These are phyloP conservation scores for Trametes cinnabarina DNA, from an alignment of 768 basidiomycete genomes.

Conservation along the genomic window DNA sequence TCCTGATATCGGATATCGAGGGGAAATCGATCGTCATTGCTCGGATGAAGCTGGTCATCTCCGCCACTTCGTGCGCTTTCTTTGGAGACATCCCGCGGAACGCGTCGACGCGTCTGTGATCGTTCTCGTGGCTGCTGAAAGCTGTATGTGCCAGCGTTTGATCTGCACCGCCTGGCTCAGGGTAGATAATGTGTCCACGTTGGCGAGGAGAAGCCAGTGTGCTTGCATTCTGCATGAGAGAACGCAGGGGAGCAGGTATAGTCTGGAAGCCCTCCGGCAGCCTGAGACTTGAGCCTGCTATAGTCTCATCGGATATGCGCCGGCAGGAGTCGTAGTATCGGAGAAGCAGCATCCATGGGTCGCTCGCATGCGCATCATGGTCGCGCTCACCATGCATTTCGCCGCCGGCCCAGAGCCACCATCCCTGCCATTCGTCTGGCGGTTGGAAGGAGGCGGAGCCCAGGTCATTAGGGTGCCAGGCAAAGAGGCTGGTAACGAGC, in stretches of 20 bases:
- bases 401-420: conserved; percentile 28
- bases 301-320: too few relatives aligned
- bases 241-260: neutral
- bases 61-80: conserved; percentile 67
- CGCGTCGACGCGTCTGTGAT: neutral
- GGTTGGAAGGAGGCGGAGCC: conserved; percentile 4
- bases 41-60: conserved; percentile 57
- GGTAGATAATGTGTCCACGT: neutral
- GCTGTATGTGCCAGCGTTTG: too few relatives aligned
- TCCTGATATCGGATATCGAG: conserved; percentile 27
- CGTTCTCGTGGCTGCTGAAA: too few relatives aligned
- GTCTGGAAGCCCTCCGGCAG: neutral
- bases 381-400: neutral
- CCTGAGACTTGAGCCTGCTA: neutral
- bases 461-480: conserved; percentile 18
- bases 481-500: conserved; percentile 2
- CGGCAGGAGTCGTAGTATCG: conserved; percentile 12
- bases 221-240: neutral
- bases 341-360: conserved; percentile 22
- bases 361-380: neutral
- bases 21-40: conserved; percentile 33
- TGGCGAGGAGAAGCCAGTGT: neutral
- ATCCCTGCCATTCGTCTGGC: conserved; percentile 21
- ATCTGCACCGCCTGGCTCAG: neutral
- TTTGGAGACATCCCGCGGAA: conserved; percentile 67